Base-by-base conservation (phyloP, 2,329 filamentous ascomycete genomes). In the Stemphylium lycopersici region DNA sequence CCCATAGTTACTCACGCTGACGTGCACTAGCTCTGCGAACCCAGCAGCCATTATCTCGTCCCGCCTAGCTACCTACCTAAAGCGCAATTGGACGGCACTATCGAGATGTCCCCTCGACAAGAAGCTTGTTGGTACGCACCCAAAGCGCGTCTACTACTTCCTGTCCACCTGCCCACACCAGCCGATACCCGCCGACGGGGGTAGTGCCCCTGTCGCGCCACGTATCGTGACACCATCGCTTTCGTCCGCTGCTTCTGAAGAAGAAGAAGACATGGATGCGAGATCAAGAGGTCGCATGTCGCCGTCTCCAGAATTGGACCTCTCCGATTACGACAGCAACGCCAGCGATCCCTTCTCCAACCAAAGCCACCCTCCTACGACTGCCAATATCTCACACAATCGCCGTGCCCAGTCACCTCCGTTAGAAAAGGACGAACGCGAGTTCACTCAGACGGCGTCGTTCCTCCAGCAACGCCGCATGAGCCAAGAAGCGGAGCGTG, bases 31-130 rank as follows among this genome's bases (percentile, higher is more conserved):
- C 78, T 98, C 95, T 62, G 92, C 93, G 47, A 98, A 98, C 73
- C 93, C 93, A 51, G 91, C 90, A 70, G 93, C 95, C 53, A 91
- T 99, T 67, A 93, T 99, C 65, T 96, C 93, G 2, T 97, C 95
- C 39, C 89, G 95, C 67, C 82, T 99, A 46, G 89, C 92, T 36
- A 86, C 90, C 31, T 99, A 96, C 77, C 83, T 97, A 70, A 96
- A 96, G 80, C 90, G 95, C 63, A 79, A 90, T 49, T 90, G 85
- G 93, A 90, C 86, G 24, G 86, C 89, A 6, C 79, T 88, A 46
- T 83, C 88, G 45, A 91, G 90, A 48, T 98, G 95, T 76, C 93
- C 95, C 3, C 79, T 98, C 50, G 91, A 90, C 46, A 98, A 98
- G 79, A 91, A 96, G 77, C 85, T 97, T 49, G 91, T 97, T 73